Evolutionary conservation across 2,329 filamentous ascomycete genomes (phyloP), one percentile per base, ranked within the genome.

Genomic region (Zelopaecilomyces penicillatus): DNA sequence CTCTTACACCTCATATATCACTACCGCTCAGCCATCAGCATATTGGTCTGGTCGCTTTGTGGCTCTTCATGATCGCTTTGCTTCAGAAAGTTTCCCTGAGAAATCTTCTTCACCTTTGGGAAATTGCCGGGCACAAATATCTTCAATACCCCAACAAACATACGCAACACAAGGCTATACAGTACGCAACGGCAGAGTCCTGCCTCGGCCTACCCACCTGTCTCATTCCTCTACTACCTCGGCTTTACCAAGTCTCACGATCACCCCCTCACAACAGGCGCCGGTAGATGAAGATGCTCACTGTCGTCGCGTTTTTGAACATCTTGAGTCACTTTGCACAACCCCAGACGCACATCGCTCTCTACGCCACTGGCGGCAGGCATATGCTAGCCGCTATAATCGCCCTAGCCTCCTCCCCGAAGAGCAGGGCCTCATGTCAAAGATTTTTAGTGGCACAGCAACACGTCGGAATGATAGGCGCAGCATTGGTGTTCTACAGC

Each of bases 31-130:
- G 52, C 61, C 69, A 5, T 68, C 70, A 2, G 59, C 66, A 3
- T 83, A 81, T 58, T 85, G 81, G 81, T 66, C 70, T 8, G 81
- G 81, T 12, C 75, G 81, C 34, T 82, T 83, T 55, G 63, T 71
- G 41, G 63, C 75, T 2, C 60, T 82, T 1, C 67, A 74, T 41
- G 79, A 83, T 59, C 70, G 67, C 12, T 59, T 60, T 11, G 47
- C 56, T 3, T 34, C 57, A 3, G 62, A 66, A 31, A 56, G 54
- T 2, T 55, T 60, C 12, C 46, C 47, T 3, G 47, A 49, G 28
- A 44, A 45, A 10, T 41, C 32, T 10, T 32, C 19, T 41, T 36
- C 41, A 5, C 37, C 19, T 10, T 11, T 36, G 5, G 28, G 19
- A 11, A 29, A 38, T 11, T 30, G 26, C 10, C 32, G 27, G 34